phyloP scores from a whole-genome alignment of 2,329 filamentous ascomycete genomes.

The Corynespora cassiicola region DNA sequence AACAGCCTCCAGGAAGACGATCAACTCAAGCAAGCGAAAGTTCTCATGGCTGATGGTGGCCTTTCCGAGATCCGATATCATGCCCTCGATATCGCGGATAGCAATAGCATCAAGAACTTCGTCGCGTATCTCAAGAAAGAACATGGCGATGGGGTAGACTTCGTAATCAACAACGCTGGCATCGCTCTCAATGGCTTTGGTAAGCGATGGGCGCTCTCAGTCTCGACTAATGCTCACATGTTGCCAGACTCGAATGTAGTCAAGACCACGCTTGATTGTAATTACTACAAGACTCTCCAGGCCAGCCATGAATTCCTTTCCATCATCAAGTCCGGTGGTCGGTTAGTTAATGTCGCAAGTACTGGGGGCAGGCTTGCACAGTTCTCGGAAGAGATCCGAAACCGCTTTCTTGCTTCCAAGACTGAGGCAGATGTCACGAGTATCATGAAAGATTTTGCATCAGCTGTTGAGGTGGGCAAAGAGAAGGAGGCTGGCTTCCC shows the following conservation, averaged over 20 bases:
- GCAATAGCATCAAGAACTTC: slow-evolving; percentile 53
- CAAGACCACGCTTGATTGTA: slow-evolving; percentile 56
- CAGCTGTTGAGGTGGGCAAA: slow-evolving; percentile 53
- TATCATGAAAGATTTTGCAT: slow-evolving; percentile 58
- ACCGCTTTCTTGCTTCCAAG: slow-evolving; percentile 51
- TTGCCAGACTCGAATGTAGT: slow-evolving; percentile 53
- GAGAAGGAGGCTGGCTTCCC: slow-evolving; percentile 59
- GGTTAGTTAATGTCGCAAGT: slow-evolving; percentile 58
- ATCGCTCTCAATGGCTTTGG: slow-evolving; percentile 56
- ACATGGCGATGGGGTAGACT: slow-evolving; percentile 58
- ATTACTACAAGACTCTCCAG: slow-evolving; percentile 61
- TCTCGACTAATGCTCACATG: not conserved
- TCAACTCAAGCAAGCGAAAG: slow-evolving; percentile 55
- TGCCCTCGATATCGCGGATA: slow-evolving; percentile 56
- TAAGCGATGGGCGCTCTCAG: no score
- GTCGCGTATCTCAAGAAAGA: slow-evolving; percentile 49
- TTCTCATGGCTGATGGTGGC: slow-evolving; percentile 43
- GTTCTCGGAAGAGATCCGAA: slow-evolving; percentile 52
- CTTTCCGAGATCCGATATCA: slow-evolving; percentile 56
- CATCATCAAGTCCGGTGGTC: slow-evolving; percentile 52
- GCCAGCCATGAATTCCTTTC: slow-evolving; percentile 55
- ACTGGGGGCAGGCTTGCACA: slow-evolving; percentile 53
- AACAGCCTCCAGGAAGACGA: slow-evolving; percentile 51
- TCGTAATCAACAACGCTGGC: slow-evolving; percentile 62
- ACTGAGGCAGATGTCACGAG: slow-evolving; percentile 52